These are phyloP conservation scores for Neurospora sp. DNA, from an alignment of 495 filamentous ascomycete species.

Conservation along the genomic window DNA sequence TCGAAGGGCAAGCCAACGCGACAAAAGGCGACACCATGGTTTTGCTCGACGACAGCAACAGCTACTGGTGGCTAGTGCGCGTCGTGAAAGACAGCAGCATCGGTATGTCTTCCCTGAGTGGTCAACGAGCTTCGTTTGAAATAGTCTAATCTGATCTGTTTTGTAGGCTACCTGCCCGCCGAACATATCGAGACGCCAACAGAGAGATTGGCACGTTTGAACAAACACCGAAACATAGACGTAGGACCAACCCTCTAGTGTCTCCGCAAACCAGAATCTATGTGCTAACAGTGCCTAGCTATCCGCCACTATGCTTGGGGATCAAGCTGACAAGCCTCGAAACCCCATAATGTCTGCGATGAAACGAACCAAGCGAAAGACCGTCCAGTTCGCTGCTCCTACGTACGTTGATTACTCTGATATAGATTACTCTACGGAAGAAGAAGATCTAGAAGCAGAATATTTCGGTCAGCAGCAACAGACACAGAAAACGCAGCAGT, in stretches of 20 bases:
- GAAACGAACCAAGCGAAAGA: constrained; percentile 76
- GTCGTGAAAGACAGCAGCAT: constrained; percentile 97
- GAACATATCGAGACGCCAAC: constrained; percentile 99
- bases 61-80: constrained; percentile 98
- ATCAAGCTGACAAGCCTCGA: constrained; percentile 79
- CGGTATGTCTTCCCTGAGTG: constrained; percentile 43
- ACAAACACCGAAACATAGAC: constrained; percentile 98
- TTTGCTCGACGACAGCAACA: constrained; percentile 98
- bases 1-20: constrained; percentile 96
- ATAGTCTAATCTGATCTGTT: constrained; percentile 10
- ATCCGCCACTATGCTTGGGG: constrained; percentile 87
- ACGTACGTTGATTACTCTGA: constrained; percentile 90
- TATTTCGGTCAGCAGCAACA: constrained; percentile 26
- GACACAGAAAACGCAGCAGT: constrained; percentile 23
- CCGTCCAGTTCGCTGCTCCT: constrained; percentile 74
- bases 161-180: constrained; percentile 80
- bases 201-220: constrained; percentile 82
- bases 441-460: constrained; percentile 48
- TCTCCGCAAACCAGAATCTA: not conserved
- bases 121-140: not conserved
- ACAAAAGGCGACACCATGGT: constrained; percentile 99
- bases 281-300: constrained; percentile 43
- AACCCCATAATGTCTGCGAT: constrained; percentile 87
- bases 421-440: constrained; percentile 81
- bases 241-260: constrained; percentile 39